Percentiles rank a stretch among this genome's conserved stretches.
Evolutionary conservation across 345 rosid species (phyloP).

Genomic region (Carallia brachiata): DNA sequence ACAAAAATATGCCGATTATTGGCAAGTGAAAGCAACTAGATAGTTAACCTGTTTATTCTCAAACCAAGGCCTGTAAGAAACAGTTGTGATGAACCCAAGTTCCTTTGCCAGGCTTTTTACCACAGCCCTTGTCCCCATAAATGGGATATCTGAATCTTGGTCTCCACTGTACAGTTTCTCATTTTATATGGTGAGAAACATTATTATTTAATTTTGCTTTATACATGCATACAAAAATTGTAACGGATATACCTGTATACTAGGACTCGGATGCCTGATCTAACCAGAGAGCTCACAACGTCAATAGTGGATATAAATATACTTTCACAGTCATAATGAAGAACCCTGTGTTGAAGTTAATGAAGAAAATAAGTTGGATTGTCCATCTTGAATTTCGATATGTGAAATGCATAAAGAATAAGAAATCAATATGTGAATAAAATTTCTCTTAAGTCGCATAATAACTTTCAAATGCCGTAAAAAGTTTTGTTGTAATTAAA

Average conservation of each 20-base stretch:
- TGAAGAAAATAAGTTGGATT: no score
- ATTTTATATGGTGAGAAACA: no score
- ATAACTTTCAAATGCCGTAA: no score
- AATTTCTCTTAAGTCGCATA: no score
- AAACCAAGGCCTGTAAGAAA: conserved; percentile 15
- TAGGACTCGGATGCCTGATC: conserved; percentile 6
- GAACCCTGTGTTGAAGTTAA: background rate
- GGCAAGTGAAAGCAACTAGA: background rate
- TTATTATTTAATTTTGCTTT: no score
- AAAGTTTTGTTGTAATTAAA: no score
- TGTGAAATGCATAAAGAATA: no score
- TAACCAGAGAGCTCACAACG: background rate
- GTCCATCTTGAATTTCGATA: no score
- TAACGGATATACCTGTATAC: background rate
- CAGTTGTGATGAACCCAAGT: conserved; percentile 9
- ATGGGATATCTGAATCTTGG: conserved; percentile 24
- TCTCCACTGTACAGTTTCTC: conserved; percentile 16
- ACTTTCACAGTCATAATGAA: background rate
- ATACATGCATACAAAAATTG: no score
- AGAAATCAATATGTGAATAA: no score
- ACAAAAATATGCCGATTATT: no score
- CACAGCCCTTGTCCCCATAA: conserved; percentile 7
- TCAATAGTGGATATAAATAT: background rate
- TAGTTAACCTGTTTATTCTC: conserved; percentile 20
- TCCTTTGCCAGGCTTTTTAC: background rate